phyloP scores from a whole-genome alignment of 2,329 filamentous ascomycete species.

The Exophiala lecanii-corni region DNA sequence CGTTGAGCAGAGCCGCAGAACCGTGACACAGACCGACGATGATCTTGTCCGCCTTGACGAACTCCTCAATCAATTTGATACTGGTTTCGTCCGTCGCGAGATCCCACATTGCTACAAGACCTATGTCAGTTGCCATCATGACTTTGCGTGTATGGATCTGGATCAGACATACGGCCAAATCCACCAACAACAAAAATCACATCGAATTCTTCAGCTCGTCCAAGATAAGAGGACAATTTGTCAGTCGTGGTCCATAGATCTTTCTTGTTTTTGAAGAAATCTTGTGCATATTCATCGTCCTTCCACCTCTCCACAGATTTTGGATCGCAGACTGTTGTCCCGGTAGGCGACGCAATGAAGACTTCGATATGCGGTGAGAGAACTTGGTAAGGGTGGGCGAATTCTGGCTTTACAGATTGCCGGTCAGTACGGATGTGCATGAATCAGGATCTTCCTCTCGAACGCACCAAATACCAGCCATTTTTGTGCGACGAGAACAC shows the following conservation, averaged over 20 bases:
- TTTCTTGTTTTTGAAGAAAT: constrained; percentile 55
- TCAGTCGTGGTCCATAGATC: constrained; percentile 60
- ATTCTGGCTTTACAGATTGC: constrained; percentile 1
- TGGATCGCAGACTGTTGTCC: constrained; percentile 45
- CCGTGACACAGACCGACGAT: constrained; percentile 49
- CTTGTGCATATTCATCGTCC: constrained; percentile 46
- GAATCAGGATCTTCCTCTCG: background rate
- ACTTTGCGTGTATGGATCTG: too few relatives aligned
- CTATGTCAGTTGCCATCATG: too few relatives aligned
- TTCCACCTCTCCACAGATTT: constrained; percentile 52
- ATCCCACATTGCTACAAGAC: constrained; percentile 36
- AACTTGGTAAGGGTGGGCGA: constrained; percentile 1
- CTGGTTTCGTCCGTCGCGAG: constrained; percentile 40
- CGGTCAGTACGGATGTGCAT: too few relatives aligned
- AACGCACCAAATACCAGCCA: constrained; percentile 1
- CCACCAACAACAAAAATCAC: constrained; percentile 59
- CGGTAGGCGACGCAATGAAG: background rate
- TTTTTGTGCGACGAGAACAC: constrained; percentile 55
- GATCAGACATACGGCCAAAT: constrained; percentile 43
- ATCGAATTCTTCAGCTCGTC: constrained; percentile 57
- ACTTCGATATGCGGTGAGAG: background rate
- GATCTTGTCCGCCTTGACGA: constrained; percentile 45
- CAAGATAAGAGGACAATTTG: constrained; percentile 53
- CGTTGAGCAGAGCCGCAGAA: constrained; percentile 42
- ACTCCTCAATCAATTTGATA: constrained; percentile 43